Evolutionary conservation across 2,329 filamentous ascomycete genomes (phyloP).

Genomic region (Pseudodiploospora longispora): DNA sequence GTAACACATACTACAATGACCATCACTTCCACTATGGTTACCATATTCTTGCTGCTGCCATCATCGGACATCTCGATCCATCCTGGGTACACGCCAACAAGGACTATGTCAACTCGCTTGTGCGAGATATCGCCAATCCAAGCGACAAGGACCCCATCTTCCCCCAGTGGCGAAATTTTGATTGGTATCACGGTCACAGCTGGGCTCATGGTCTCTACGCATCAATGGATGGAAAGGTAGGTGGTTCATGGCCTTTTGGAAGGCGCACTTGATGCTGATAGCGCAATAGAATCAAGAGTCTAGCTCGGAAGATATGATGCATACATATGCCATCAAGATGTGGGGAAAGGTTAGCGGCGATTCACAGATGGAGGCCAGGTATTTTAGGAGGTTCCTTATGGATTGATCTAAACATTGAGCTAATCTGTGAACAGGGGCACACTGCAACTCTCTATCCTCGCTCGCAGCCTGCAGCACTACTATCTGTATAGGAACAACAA

Average conservation of each 20-base stretch:
- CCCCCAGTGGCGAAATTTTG: conserved; percentile 75
- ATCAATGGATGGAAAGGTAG: conserved; percentile 61
- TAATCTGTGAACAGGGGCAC: conserved; percentile 46
- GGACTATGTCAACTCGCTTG: conserved; percentile 73
- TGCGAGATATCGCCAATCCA: conserved; percentile 77
- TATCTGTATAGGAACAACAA: conserved; percentile 73
- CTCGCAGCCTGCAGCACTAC: conserved; percentile 67
- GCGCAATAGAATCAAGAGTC: conserved; percentile 61
- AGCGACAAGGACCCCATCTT: conserved; percentile 63
- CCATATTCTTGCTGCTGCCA: conserved; percentile 77
- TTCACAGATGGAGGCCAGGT: conserved; percentile 67
- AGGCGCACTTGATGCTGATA: background rate
- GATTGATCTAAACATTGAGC: background rate
- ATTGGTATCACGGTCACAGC: conserved; percentile 91
- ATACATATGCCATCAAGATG: conserved; percentile 83
- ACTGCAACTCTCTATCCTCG: conserved; percentile 73
- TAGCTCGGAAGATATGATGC: conserved; percentile 83
- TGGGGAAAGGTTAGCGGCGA: conserved; percentile 80
- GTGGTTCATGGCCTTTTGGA: background rate
- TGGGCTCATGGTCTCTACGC: conserved; percentile 80
- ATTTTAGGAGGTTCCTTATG: conserved; percentile 12
- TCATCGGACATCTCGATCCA: conserved; percentile 72
- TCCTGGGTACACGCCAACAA: conserved; percentile 66
- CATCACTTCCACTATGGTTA: conserved; percentile 78
- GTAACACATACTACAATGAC: conserved; percentile 78